phyloP scores from a whole-genome alignment of 2,329 filamentous ascomycete genomes.

The Colletotrichum noveboracense region DNA sequence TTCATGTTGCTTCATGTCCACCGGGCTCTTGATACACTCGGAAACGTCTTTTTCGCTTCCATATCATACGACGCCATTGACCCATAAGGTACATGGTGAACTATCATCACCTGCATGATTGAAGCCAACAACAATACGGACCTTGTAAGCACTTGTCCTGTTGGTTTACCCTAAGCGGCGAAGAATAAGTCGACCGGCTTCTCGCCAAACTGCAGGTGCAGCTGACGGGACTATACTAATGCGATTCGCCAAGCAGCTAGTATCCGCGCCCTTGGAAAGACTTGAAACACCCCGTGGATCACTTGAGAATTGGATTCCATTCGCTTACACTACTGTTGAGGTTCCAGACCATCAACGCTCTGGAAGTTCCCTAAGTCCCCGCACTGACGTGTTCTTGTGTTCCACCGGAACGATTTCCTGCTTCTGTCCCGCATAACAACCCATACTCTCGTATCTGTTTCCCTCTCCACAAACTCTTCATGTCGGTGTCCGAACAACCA shows the following conservation, averaged over 20 bases:
- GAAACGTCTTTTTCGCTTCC: no score
- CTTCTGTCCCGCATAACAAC: background rate
- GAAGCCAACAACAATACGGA: background rate
- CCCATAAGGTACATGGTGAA: background rate
- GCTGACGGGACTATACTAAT: background rate
- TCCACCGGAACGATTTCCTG: background rate
- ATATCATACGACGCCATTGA: background rate
- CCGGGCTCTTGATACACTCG: background rate
- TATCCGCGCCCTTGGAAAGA: background rate
- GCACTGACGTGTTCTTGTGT: background rate
- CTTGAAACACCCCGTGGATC: background rate
- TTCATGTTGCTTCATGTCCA: background rate
- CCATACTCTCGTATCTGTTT: background rate
- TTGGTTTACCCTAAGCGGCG: background rate
- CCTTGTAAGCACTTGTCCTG: background rate
- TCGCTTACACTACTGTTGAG: background rate
- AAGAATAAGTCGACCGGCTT: background rate
- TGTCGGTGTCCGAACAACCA: background rate
- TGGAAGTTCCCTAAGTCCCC: background rate
- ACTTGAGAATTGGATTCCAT: background rate
- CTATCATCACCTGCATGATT: background rate
- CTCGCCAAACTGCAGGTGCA: background rate
- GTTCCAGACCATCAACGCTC: background rate
- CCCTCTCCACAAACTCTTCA: background rate
- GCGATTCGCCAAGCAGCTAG: background rate